Percentiles rank a stretch among this genome's conserved stretches.
Conservation (phyloP, 257 asterid genomes). For the Solanum medicagineum region DNA sequence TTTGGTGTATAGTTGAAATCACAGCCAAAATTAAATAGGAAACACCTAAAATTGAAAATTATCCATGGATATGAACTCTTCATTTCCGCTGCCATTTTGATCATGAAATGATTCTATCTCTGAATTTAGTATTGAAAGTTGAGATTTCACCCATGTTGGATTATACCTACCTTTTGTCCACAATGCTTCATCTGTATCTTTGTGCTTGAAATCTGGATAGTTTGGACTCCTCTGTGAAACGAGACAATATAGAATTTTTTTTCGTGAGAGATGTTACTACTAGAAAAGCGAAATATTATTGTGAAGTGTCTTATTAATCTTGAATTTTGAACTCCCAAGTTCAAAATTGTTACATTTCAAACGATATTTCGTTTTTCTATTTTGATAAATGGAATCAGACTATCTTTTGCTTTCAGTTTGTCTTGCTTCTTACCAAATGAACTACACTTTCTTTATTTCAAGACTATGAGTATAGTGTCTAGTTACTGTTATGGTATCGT, state of each 20-base stretch:
- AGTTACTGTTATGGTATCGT: no score
- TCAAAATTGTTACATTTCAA: background rate
- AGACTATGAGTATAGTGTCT: no score
- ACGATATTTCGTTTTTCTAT: background rate
- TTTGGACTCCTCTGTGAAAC: constrained; percentile 74
- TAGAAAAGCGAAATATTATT: background rate
- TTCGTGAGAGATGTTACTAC: background rate
- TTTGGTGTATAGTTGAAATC: background rate
- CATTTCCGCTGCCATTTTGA: constrained; percentile 34
- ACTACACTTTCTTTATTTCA: no score
- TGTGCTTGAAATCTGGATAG: constrained; percentile 97
- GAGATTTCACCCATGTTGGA: constrained; percentile 93
- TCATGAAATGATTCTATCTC: constrained; percentile 59
- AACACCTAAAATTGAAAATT: constrained; percentile 36
- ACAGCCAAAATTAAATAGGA: background rate
- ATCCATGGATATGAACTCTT: constrained; percentile 41
- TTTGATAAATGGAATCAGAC: no score
- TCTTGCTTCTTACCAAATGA: no score
- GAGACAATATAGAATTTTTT: background rate
- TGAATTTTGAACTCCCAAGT: background rate
- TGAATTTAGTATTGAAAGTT: constrained; percentile 67
- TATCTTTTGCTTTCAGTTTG: no score
- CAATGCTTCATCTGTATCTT: constrained; percentile 85
- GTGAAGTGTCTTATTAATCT: background rate
- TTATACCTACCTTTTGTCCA: constrained; percentile 81